Conservation (phyloP, 441 rosid genomes). For the Raphanus hybrid region DNA sequence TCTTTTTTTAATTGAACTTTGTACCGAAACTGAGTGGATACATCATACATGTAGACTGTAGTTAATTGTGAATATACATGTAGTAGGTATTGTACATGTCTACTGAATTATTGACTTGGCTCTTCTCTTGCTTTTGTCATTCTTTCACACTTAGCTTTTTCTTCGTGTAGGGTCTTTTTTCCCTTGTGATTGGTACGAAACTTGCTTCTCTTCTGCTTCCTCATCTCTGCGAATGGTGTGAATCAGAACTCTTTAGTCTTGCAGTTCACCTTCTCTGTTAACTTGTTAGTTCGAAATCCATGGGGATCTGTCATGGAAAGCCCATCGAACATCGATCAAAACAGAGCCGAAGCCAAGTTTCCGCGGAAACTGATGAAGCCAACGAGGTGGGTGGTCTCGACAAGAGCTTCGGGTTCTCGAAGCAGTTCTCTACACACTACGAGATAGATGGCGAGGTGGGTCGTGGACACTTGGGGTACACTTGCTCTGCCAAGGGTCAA, state of each 20-base stretch:
- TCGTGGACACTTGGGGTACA: slow-evolving; percentile 81
- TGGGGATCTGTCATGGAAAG: slow-evolving; percentile 89
- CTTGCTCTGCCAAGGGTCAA: slow-evolving; percentile 75
- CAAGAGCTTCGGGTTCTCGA: slow-evolving; percentile 74
- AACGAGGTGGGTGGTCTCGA: slow-evolving; percentile 70
- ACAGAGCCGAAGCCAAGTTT: slow-evolving; percentile 14
- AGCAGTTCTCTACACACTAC: slow-evolving; percentile 57
- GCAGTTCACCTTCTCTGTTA: background rate
- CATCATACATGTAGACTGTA: no score
- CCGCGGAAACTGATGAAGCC: slow-evolving; percentile 39
- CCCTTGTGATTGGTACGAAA: slow-evolving; percentile 34
- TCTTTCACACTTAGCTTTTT: slow-evolving; percentile 34
- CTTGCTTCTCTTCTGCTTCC: slow-evolving; percentile 33
- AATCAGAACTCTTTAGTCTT: no score
- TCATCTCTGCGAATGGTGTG: background rate
- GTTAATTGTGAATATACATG: no score
- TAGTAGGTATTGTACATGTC: background rate
- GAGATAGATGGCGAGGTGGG: slow-evolving; percentile 83
- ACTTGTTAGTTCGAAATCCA: slow-evolving; percentile 32
- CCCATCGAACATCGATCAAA: slow-evolving; percentile 53
- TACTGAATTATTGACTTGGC: background rate
- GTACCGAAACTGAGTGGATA: background rate
- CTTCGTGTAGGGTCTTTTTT: slow-evolving; percentile 33
- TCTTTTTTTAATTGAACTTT: background rate
- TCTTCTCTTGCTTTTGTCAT: slow-evolving; percentile 15